Base-by-base conservation (phyloP, 768 basidiomycete species). In the Mycena rosella region DNA sequence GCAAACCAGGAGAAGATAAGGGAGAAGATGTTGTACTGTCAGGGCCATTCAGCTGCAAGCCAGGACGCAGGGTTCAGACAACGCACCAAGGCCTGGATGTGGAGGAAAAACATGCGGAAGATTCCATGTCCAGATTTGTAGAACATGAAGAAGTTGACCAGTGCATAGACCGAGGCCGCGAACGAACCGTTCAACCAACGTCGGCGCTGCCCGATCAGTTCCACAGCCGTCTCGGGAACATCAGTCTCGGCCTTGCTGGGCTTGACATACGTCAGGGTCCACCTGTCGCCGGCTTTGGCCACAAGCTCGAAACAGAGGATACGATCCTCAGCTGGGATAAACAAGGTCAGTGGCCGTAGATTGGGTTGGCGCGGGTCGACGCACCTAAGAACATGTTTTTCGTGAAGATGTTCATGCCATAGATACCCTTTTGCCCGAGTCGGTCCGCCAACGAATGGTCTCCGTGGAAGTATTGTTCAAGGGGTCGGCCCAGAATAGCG, bases 171-270 rank as follows among this genome's bases (percentile, higher is more conserved):
- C 1, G 94, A 94, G 15, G 96, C 96, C 48, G 95, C 95, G 72
- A 98, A 97, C 11, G 95, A 96, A 55, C 97, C 96, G 75, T 98
- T 99, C 74, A 98, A 78, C 97, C 96, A 98, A 70, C 96, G 92
- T 69, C 96, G 90, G 78, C 96, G 92, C 78, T 99, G 96, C 47
- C 95, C 93, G 77, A 98, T 98, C 64, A 98, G 82, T 76, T 99
- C 96, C 13, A 90, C 87, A 10, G 95, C 96, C n/a, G 85, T 82
- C 80, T 98, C 96, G 5, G 94, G 94, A n/a, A 97, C 96, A 83
- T 96, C 96, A 0, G 96, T 97, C 81, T 96, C 96, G 15, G 96
- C 96, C 76, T 96, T 98, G 74, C 92, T 93, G 14, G 96, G 95
- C 79, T 99, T 98, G 75, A 99, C 96, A 56, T 88, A 88, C 17